Evolutionary conservation across 2,329 filamentous ascomycete genomes (phyloP).

Genomic region (Fusarium chuoi): DNA sequence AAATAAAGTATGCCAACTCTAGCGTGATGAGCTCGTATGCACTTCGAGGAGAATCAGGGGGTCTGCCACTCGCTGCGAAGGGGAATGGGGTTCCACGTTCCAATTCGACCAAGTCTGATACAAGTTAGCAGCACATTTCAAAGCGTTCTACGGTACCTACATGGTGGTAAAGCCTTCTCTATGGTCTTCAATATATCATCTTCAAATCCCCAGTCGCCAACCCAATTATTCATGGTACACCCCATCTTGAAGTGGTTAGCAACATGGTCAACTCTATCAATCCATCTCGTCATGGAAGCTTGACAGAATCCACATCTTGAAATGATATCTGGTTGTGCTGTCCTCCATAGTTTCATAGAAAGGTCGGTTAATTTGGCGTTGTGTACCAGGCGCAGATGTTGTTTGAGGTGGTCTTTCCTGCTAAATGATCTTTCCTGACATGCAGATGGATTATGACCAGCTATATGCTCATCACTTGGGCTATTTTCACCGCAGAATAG

Average conservation of each 20-base stretch:
- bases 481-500: slow-evolving; percentile 50
- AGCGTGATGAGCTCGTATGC: slow-evolving; percentile 39
- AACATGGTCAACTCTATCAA: slow-evolving; percentile 50
- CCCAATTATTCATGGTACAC: slow-evolving; percentile 55
- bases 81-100: slow-evolving; percentile 35
- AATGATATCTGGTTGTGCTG: slow-evolving; percentile 47
- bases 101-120: slow-evolving; percentile 32
- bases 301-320: slow-evolving; percentile 56
- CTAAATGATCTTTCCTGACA: slow-evolving; percentile 62
- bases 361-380: slow-evolving; percentile 49
- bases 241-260: slow-evolving; percentile 56
- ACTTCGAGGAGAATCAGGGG: slow-evolving; percentile 32
- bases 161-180: slow-evolving; percentile 55
- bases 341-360: slow-evolving; percentile 49
- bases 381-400: slow-evolving; percentile 56
- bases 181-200: slow-evolving; percentile 49
- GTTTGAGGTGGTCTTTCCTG: slow-evolving; percentile 56
- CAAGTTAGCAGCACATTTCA: background rate
- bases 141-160: slow-evolving; percentile 28
- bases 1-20: slow-evolving; percentile 36
- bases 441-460: slow-evolving; percentile 50
- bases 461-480: slow-evolving; percentile 48
- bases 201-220: slow-evolving; percentile 57
- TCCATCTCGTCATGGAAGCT: slow-evolving; percentile 50
- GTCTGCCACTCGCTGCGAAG: slow-evolving; percentile 24